phyloP scores from a whole-genome alignment of 2,329 filamentous ascomycete species.

The Aspergillus fumigatus region DNA sequence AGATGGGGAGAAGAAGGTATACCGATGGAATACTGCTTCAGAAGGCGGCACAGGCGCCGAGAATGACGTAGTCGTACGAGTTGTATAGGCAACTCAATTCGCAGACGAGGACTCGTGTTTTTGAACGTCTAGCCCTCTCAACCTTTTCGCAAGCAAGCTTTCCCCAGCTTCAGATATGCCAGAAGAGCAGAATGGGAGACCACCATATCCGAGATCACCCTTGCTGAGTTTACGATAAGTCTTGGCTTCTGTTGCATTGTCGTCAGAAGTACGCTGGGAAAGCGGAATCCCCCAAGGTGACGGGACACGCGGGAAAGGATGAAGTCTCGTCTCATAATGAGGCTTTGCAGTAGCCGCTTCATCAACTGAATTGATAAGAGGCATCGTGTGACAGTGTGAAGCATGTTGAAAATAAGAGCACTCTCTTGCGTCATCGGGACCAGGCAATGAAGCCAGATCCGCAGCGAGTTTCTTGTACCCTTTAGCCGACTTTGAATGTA shows the following conservation, averaged over 20 bases:
- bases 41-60: background rate
- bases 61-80: background rate
- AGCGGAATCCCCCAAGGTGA: slow-evolving; percentile 15
- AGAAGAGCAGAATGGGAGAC: slow-evolving; percentile 46
- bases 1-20: background rate
- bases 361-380: background rate
- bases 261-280: slow-evolving; percentile 22
- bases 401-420: slow-evolving; percentile 9
- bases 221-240: slow-evolving; percentile 65
- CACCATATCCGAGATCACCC: slow-evolving; percentile 60
- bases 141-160: slow-evolving; percentile 64
- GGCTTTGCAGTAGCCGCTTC: background rate
- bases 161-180: slow-evolving; percentile 50
- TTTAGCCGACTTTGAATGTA: slow-evolving; percentile 54
- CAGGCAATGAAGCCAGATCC: slow-evolving; percentile 34
- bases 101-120: slow-evolving; percentile 12
- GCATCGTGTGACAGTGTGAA: background rate
- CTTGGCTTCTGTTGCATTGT: slow-evolving; percentile 29
- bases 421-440: slow-evolving; percentile 1
- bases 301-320: slow-evolving; percentile 17
- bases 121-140: slow-evolving; percentile 58
- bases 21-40: background rate
- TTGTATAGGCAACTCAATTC: background rate
- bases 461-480: slow-evolving; percentile 55
- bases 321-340: slow-evolving; percentile 3